These are phyloP conservation scores for Sporothrix humicola DNA, from an alignment of 2,329 filamentous ascomycete genomes.

Conservation along the genomic window DNA sequence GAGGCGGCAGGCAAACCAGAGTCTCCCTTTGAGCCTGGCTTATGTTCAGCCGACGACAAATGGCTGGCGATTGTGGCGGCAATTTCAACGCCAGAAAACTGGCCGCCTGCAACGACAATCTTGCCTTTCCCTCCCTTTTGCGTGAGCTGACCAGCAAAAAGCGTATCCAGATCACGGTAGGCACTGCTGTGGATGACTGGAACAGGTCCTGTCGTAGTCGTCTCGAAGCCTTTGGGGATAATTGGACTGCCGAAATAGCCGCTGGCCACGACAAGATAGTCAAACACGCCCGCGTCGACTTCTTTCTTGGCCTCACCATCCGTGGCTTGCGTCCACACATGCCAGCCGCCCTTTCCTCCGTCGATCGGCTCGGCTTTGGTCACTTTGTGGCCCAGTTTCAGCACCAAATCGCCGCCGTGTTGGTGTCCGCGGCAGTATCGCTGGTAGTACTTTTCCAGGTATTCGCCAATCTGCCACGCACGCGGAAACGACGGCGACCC, in stretches of 20 bases:
- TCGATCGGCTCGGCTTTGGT: constrained; percentile 46
- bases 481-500: constrained; percentile 67
- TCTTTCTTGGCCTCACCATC: constrained; percentile 46
- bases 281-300: constrained; percentile 60
- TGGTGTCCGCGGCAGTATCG: constrained; percentile 56
- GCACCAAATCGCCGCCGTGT: constrained; percentile 44
- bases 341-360: constrained; percentile 48
- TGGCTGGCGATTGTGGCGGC: constrained; percentile 74
- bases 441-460: constrained; percentile 68
- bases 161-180: constrained; percentile 60
- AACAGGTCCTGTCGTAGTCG: constrained; percentile 49
- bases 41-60: constrained; percentile 67
- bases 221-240: constrained; percentile 53
- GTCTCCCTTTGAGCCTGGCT: constrained; percentile 51
- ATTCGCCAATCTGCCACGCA: constrained; percentile 77
- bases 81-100: constrained; percentile 82
- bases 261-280: constrained; percentile 73
- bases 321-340: constrained; percentile 41
- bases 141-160: constrained; percentile 47
- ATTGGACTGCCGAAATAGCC: constrained; percentile 75
- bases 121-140: constrained; percentile 54
- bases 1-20: constrained; percentile 54
- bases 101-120: constrained; percentile 76
- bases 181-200: constrained; percentile 71
- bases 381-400: constrained; percentile 59